phyloP scores from a whole-genome alignment of 176 grass and related monocot species.

The barley (Hordeum vulgare) region DNA sequence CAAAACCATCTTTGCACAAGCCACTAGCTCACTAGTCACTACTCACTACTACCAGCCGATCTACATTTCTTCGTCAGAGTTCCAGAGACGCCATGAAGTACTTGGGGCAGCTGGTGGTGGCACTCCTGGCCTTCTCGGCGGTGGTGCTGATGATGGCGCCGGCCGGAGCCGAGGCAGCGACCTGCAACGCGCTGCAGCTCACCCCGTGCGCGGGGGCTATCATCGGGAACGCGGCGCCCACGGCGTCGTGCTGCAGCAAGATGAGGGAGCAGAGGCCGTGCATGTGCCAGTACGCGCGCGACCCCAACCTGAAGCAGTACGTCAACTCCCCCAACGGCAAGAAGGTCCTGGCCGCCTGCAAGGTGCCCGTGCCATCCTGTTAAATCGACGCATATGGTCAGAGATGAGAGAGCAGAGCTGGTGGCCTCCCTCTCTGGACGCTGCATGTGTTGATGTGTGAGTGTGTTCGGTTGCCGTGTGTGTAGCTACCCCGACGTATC shows the following conservation, averaged over 20 bases:
- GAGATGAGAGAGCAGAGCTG: neutral
- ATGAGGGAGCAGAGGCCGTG: conserved; percentile 62
- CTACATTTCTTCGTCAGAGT: neutral
- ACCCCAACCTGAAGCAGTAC: conserved; percentile 51
- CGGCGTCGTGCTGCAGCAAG: conserved; percentile 44
- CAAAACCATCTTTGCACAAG: neutral
- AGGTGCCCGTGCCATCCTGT: conserved; percentile 36
- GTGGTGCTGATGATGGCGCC: conserved; percentile 15
- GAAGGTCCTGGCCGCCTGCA: conserved; percentile 27
- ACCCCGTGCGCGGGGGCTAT: conserved; percentile 48
- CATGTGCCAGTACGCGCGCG: conserved; percentile 57
- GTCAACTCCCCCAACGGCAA: conserved; percentile 42
- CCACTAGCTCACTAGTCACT: neutral
- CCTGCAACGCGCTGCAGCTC: conserved; percentile 43
- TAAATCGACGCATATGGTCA: neutral
- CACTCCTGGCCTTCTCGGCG: neutral
- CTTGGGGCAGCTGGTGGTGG: neutral
- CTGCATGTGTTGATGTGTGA: neutral
- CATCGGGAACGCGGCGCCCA: conserved; percentile 21
- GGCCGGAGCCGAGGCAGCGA: conserved; percentile 7
- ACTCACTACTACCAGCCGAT: neutral
- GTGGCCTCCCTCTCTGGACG: too few relatives aligned
- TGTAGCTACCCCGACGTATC: neutral
- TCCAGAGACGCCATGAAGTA: neutral
- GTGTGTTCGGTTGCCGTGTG: neutral